Conservation (phyloP, 352 stramenopile species). For the Achlya hypogyna region DNA sequence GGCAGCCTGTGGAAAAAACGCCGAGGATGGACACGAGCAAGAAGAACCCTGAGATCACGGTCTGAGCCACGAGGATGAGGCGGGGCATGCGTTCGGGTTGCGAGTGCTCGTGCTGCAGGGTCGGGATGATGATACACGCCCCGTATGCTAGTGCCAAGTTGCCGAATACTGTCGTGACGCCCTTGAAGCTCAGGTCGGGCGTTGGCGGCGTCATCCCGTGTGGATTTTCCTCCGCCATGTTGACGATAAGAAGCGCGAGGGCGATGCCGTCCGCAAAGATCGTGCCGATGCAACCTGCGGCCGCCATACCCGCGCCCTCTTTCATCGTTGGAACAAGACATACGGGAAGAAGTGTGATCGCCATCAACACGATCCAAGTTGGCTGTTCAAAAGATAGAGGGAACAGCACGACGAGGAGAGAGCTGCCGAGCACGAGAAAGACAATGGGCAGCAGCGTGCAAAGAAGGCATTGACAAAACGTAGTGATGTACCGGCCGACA, state of each 20-base stretch:
- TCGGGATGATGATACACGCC: slow-evolving; percentile 21
- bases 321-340: slow-evolving; percentile 24
- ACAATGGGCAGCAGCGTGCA: slow-evolving; percentile 18
- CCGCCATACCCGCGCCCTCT: slow-evolving; percentile 1
- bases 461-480: slow-evolving; percentile 23
- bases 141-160: slow-evolving; percentile 23
- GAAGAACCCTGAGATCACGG: slow-evolving; percentile 20
- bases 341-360: slow-evolving; percentile 14
- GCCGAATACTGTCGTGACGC: slow-evolving; percentile 24
- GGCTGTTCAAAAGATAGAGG: slow-evolving; percentile 4
- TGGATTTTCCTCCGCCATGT: slow-evolving; percentile 4
- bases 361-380: slow-evolving; percentile 24
- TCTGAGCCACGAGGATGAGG: slow-evolving; percentile 18
- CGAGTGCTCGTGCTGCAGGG: slow-evolving; percentile 20
- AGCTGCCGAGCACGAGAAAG: slow-evolving; percentile 21
- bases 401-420: slow-evolving; percentile 17
- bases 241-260: slow-evolving; percentile 14
- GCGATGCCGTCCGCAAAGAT: slow-evolving; percentile 22
- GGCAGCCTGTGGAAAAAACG: slow-evolving; percentile 18
- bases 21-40: slow-evolving; percentile 12
- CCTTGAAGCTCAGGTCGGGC: slow-evolving; percentile 18
- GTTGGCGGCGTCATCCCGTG: neutral
- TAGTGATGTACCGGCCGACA: slow-evolving; percentile 38
- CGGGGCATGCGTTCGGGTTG: slow-evolving; percentile 20
- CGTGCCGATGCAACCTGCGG: slow-evolving; percentile 25